Evolutionary conservation across 169 alveolate genomes (phyloP).

Genomic region (Theileria equi): DNA sequence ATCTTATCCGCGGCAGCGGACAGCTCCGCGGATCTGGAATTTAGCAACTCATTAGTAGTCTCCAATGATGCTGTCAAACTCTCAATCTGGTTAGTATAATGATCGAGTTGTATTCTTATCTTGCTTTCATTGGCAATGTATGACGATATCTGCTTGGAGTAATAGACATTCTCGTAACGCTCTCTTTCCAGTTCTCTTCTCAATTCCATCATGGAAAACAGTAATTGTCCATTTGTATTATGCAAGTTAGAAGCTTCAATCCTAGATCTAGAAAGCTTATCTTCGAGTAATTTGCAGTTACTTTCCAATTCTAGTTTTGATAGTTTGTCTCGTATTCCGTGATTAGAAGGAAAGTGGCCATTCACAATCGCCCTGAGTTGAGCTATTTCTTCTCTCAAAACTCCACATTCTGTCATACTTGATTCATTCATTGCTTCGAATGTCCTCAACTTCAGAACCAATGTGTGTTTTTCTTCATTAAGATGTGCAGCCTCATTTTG

Average conservation of each 20-base stretch:
- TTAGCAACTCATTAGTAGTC: constrained; percentile 22
- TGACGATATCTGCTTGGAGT: constrained; percentile 11
- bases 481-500: constrained; percentile 44
- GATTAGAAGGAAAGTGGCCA: constrained; percentile 5
- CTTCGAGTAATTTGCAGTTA: constrained; percentile 35
- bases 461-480: constrained; percentile 41
- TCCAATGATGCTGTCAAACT: constrained; percentile 38
- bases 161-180: constrained; percentile 32
- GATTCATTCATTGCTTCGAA: constrained; percentile 32
- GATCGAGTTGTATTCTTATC: constrained; percentile 19
- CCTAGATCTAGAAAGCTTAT: constrained; percentile 11
- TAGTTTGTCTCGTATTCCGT: constrained; percentile 43
- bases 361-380: constrained; percentile 31
- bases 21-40: constrained; percentile 2
- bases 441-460: constrained; percentile 18
- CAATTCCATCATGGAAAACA: constrained; percentile 35
- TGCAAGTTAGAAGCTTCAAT: constrained; percentile 40
- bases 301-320: constrained; percentile 43
- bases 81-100: constrained; percentile 20
- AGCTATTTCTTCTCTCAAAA: constrained; percentile 41
- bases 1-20: neutral
- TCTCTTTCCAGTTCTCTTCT: constrained; percentile 48
- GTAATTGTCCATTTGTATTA: constrained; percentile 26
- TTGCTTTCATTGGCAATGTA: constrained; percentile 31
- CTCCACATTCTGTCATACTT: constrained; percentile 18